phyloP scores from a whole-genome alignment of 495 filamentous ascomycete species.

The Podospora pseudoanserina region DNA sequence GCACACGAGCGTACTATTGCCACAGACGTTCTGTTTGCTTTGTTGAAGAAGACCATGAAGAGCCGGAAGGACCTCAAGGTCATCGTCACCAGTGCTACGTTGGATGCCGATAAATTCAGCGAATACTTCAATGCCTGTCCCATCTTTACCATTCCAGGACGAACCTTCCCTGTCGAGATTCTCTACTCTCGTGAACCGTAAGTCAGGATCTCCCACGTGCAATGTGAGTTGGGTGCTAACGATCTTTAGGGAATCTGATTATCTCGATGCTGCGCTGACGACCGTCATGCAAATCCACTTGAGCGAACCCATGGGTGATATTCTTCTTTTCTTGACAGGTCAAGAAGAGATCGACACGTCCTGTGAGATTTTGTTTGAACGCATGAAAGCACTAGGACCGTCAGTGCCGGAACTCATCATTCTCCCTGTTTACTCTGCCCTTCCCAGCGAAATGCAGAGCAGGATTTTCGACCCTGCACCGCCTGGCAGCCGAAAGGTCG shows the following conservation, averaged over 20 bases:
- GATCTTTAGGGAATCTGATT: conserved; percentile 66
- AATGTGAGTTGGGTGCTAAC: conserved; percentile 1
- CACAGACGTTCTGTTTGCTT: conserved; percentile 90
- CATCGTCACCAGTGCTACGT: conserved; percentile 92
- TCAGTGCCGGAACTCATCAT: conserved; percentile 90
- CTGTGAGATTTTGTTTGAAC: conserved; percentile 87
- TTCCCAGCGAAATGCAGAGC: conserved; percentile 92
- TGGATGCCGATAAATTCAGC: conserved; percentile 97
- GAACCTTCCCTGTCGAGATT: conserved; percentile 92
- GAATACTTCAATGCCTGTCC: conserved; percentile 92
- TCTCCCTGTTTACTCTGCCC: conserved; percentile 87
- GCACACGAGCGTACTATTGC: conserved; percentile 96
- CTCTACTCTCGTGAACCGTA: conserved; percentile 85
- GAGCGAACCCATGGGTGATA: conserved; percentile 84
- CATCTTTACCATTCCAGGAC: conserved; percentile 92
- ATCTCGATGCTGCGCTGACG: conserved; percentile 89
- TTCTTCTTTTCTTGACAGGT: conserved; percentile 92
- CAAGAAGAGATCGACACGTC: conserved; percentile 97
- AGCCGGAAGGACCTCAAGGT: conserved; percentile 81
- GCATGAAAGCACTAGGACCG: conserved; percentile 93
- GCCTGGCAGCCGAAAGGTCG: conserved; percentile 83
- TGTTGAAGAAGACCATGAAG: conserved; percentile 92
- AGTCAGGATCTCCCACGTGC: background rate
- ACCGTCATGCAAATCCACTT: conserved; percentile 99
- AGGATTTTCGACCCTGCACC: conserved; percentile 92